These are phyloP conservation scores for Phytophthora fragariaefolia DNA, from an alignment of 352 stramenopile species.

Conservation along the genomic window DNA sequence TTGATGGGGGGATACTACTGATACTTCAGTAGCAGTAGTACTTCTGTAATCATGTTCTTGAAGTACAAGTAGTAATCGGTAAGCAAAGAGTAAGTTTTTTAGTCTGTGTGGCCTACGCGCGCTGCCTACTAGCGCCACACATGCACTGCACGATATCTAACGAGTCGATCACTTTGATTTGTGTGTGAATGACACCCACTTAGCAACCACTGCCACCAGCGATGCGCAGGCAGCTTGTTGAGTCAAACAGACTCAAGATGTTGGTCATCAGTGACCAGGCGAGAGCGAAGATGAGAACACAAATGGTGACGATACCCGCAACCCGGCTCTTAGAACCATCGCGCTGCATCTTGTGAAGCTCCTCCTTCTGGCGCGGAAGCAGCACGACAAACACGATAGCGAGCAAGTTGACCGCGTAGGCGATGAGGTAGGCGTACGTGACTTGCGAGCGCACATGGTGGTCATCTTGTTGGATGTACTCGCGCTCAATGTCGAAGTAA, in stretches of 20 bases:
- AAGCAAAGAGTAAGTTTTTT: slow-evolving; percentile 19
- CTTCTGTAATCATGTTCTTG: too few relatives aligned
- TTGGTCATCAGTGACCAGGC: slow-evolving; percentile 70
- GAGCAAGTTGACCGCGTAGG: slow-evolving; percentile 60
- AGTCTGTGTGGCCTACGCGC: not conserved
- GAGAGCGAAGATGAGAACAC: slow-evolving; percentile 53
- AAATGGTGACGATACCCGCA: slow-evolving; percentile 37
- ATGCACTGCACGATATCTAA: slow-evolving; percentile 29
- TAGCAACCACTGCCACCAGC: slow-evolving; percentile 44
- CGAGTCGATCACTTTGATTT: not conserved
- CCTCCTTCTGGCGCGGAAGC: slow-evolving; percentile 61
- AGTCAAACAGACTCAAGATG: slow-evolving; percentile 61
- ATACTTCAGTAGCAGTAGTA: too few relatives aligned
- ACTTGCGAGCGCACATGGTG: slow-evolving; percentile 57
- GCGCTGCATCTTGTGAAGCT: slow-evolving; percentile 52
- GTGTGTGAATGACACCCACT: not conserved
- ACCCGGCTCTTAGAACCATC: slow-evolving; percentile 47
- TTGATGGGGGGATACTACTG: too few relatives aligned
- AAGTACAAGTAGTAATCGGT: too few relatives aligned
- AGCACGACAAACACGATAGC: slow-evolving; percentile 53
- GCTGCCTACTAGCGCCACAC: slow-evolving; percentile 1
- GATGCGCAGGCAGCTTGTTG: slow-evolving; percentile 63
- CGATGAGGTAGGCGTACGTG: slow-evolving; percentile 66
- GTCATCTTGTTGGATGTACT: slow-evolving; percentile 46
- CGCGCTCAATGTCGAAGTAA: slow-evolving; percentile 62